Conservation (phyloP, 805 yeast genomes). For the Yamadazyma phyllophila region DNA sequence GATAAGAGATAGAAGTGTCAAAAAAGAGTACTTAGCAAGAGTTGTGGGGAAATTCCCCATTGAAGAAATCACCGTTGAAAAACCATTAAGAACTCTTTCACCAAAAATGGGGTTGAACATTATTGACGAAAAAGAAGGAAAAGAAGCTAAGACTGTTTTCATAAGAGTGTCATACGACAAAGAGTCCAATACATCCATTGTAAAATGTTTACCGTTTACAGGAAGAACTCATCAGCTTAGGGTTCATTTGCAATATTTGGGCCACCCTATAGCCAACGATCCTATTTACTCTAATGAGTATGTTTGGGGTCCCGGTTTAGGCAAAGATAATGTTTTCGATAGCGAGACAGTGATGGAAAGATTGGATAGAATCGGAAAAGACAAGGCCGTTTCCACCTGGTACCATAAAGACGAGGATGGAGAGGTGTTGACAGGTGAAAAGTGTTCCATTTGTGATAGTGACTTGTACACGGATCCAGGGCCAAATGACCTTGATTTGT, state of each 20-base stretch:
- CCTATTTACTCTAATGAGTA: conserved; percentile 78
- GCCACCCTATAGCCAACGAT: conserved; percentile 45
- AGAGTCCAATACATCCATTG: conserved; percentile 58
- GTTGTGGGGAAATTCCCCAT: conserved; percentile 84
- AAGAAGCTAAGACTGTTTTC: conserved; percentile 74
- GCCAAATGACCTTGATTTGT: conserved; percentile 77
- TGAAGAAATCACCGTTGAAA: conserved; percentile 52
- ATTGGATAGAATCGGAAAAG: conserved; percentile 69
- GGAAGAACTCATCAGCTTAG: conserved; percentile 96
- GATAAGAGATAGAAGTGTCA: conserved; percentile 67
- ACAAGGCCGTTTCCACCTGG: conserved; percentile 67
- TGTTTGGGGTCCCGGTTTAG: conserved; percentile 80
- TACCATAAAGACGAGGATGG: conserved; percentile 58
- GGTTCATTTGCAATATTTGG: conserved; percentile 82
- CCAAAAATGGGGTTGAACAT: conserved; percentile 72
- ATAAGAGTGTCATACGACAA: conserved; percentile 62
- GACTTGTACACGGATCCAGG: conserved; percentile 86
- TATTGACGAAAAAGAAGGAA: conserved; percentile 49
- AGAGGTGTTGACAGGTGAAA: conserved; percentile 57
- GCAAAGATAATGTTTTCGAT: conserved; percentile 56
- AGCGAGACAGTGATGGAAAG: conserved; percentile 44
- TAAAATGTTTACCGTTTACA: conserved; percentile 80
- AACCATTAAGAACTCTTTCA: conserved; percentile 66
- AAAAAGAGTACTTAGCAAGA: conserved; percentile 81
- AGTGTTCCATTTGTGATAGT: conserved; percentile 65